phyloP scores from a whole-genome alignment of 352 stramenopile species.

The Globisporangium paddicum region DNA sequence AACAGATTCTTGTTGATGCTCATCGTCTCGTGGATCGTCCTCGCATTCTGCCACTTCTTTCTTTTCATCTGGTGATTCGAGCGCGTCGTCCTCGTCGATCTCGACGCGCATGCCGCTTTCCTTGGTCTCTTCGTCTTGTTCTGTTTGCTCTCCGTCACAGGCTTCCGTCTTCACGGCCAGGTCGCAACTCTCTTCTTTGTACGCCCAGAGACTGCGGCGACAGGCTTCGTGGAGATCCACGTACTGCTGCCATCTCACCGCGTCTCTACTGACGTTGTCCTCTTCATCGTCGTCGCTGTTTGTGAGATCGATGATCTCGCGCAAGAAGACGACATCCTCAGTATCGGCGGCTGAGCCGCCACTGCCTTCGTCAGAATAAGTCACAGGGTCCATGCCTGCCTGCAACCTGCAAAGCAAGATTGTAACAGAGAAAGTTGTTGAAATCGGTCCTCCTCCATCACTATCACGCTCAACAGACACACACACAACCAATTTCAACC shows the following conservation, averaged over 20 bases:
- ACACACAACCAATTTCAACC: background rate
- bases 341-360: background rate
- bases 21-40: background rate
- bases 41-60: too few relatives aligned
- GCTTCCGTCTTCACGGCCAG: background rate
- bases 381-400: background rate
- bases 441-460: background rate
- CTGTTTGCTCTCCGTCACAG: background rate
- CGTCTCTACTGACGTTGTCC: too few relatives aligned
- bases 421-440: background rate
- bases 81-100: background rate
- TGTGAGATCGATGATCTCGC: background rate
- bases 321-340: background rate
- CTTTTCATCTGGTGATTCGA: too few relatives aligned
- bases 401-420: background rate
- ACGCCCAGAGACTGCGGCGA: background rate
- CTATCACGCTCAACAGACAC: background rate
- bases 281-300: background rate
- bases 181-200: background rate
- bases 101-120: background rate
- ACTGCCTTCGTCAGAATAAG: background rate
- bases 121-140: background rate
- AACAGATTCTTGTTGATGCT: background rate
- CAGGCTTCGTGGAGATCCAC: background rate
- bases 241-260: too few relatives aligned